These are phyloP conservation scores for Intubia oerlemansii DNA, from an alignment of 2,329 filamentous ascomycete genomes.

Conservation along the genomic window DNA sequence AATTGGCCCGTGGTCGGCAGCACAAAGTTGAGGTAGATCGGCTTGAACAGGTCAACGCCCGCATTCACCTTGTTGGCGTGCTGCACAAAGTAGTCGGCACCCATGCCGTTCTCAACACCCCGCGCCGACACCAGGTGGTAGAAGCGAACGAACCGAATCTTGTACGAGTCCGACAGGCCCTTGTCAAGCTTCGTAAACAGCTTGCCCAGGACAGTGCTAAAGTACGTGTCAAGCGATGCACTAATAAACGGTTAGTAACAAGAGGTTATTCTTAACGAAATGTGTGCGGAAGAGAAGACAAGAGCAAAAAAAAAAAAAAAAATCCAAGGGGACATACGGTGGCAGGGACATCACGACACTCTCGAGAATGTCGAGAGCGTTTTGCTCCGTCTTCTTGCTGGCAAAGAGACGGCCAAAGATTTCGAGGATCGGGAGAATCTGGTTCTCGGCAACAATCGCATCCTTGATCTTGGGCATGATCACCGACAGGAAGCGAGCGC, in stretches of 20 bases:
- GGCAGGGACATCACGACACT: conserved; percentile 53
- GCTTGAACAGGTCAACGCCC: conserved; percentile 44
- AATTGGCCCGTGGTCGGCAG: conserved; percentile 79
- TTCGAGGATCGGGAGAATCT: conserved; percentile 72
- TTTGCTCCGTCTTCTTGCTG: conserved; percentile 63
- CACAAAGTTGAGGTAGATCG: conserved; percentile 71
- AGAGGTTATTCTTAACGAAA: too few relatives aligned
- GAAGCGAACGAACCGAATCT: conserved; percentile 75
- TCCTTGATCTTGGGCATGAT: conserved; percentile 60
- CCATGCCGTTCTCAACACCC: conserved; percentile 54
- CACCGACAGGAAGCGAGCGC: conserved; percentile 64
- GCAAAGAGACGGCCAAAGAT: conserved; percentile 84
- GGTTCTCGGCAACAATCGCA: conserved; percentile 55
- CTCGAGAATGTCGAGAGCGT: conserved; percentile 82
- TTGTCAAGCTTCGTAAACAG: conserved; percentile 61
- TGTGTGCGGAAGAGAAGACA: too few relatives aligned
- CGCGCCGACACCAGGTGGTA: conserved; percentile 77
- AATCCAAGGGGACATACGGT: too few relatives aligned
- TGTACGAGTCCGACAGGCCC: conserved; percentile 52
- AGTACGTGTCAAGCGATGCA: conserved; percentile 59
- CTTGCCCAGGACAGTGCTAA: conserved; percentile 57
- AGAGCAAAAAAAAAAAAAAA: too few relatives aligned
- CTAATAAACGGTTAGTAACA: conserved; percentile 21
- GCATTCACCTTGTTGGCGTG: conserved; percentile 66
- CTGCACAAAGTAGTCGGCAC: conserved; percentile 77